A percentile compares a stretch with the other conserved stretches of the same genome.
phyloP scores from a whole-genome alignment of 208 protist species.

The Trichomonas gallinae region DNA sequence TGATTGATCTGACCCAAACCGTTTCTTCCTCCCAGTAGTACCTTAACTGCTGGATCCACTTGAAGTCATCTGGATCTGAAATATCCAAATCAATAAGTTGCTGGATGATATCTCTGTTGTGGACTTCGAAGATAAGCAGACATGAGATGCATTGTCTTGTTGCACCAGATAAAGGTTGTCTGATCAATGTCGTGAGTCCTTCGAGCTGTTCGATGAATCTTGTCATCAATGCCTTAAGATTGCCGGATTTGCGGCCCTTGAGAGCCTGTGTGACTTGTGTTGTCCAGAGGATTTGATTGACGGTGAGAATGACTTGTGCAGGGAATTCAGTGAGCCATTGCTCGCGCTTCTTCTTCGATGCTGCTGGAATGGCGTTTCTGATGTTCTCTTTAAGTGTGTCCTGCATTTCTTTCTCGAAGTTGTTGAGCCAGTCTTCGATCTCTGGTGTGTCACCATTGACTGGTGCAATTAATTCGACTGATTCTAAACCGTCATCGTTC shows the following conservation, averaged over 20 bases:
- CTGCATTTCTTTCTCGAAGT: conserved; percentile 60
- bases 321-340: conserved; percentile 74
- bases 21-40: conserved; percentile 72
- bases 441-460: conserved; percentile 46
- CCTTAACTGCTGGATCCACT: conserved; percentile 79
- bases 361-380: not conserved
- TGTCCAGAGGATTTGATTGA: conserved; percentile 75
- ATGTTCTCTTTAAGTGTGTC: conserved; percentile 16
- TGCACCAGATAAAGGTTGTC: not conserved
- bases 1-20: conserved; percentile 39
- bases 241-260: conserved; percentile 11
- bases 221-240: not conserved
- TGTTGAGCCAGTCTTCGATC: conserved; percentile 85
- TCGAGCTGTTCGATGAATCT: conserved; percentile 42
- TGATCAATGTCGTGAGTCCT: not conserved
- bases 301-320: conserved; percentile 69
- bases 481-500: conserved; percentile 40
- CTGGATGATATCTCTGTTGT: conserved; percentile 35
- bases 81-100: conserved; percentile 65
- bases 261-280: conserved; percentile 68
- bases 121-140: conserved; percentile 59
- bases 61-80: conserved; percentile 67
- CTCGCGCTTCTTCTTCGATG: conserved; percentile 48
- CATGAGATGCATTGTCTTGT: conserved; percentile 14
- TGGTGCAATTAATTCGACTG: conserved; percentile 27